Base-by-base conservation (phyloP, 305 asterid genomes). In the Fraxinus greggii region DNA sequence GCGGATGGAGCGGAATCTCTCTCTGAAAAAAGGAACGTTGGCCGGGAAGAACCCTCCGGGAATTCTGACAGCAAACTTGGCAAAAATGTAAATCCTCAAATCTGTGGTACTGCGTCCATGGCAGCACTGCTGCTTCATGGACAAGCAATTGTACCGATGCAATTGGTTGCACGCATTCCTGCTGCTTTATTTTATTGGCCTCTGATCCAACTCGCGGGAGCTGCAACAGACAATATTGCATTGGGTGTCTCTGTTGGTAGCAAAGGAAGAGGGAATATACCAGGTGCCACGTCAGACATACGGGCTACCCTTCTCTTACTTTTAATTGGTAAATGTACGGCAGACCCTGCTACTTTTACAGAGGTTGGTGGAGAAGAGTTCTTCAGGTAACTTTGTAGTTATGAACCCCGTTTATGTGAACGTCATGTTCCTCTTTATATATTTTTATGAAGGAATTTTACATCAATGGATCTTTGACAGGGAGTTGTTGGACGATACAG, bases 171-270 rank as follows among this genome's bases (percentile, higher is more conserved):
- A 81, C 97, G 99, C 79, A 97, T 97, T 86, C 99, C 98, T 84
- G 96, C 98, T 87, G 98, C 92, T 79, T 84, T 97, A 80, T 97
- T 97, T 83, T 97, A 90, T 85, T 96, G 99, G 99, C 99, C 99
- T 32, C 88, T 97, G 88, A 94, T 97, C 84, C 99, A 97, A 89
- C 98, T 97, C 78, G 98, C 96, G 81, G 94, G 93, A 88, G 98
- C 99, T 63, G 98, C 98, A 32, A 91, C 99, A 76, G 98, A 96
- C 87, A 93, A 97, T 89, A 94, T 94, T 85, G 99, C 99, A 38
- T 90, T 97, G 88, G 99, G 98, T 0, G 98, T 97, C 86, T 97
- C 99, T 69, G 99, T 97, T 74, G 99, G 99, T 83, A 97, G 99
- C 90, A 92, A 97, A 92, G 99, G 98, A 83, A 91, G 98, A 87